These are phyloP conservation scores for Arthrobotrys musiformis DNA, from an alignment of 2,329 filamentous ascomycete genomes.

Conservation along the genomic window DNA sequence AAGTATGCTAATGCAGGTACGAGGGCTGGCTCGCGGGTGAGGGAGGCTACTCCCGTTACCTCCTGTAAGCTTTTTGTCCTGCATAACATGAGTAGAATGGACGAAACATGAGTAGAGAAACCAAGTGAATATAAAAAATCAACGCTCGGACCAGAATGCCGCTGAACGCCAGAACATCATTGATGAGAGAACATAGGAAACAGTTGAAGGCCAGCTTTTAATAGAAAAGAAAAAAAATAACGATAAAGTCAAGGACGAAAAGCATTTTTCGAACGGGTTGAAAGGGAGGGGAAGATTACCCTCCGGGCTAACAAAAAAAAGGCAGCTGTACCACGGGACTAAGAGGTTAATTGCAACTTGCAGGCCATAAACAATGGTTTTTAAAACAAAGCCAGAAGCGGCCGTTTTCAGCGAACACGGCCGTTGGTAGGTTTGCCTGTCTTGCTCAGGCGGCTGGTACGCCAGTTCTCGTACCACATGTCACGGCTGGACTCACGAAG, in stretches of 20 bases:
- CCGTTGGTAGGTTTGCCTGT: conserved; percentile 32
- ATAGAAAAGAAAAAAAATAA: conserved; percentile 4
- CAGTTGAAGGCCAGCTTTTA: conserved; percentile 47
- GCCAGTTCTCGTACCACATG: conserved; percentile 95
- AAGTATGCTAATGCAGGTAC: conserved; percentile 35
- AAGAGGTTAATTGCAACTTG: neutral
- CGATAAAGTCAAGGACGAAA: neutral
- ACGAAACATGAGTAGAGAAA: conserved; percentile 18
- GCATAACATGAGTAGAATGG: conserved; percentile 33
- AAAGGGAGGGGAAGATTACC: neutral
- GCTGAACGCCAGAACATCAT: conserved; percentile 48
- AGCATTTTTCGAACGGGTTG: conserved; percentile 2
- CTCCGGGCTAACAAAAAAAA: conserved; percentile 4
- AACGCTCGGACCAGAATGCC: conserved; percentile 56
- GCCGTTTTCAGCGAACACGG: conserved; percentile 8
- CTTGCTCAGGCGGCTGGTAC: conserved; percentile 65
- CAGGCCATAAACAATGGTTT: neutral
- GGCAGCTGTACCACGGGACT: neutral
- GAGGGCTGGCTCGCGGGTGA: conserved; percentile 29
- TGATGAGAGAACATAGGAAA: conserved; percentile 37
- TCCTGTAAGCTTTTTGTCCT: conserved; percentile 23
- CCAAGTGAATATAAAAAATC: conserved; percentile 27
- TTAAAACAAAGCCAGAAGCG: neutral
- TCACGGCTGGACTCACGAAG: conserved; percentile 89
- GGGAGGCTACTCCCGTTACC: conserved; percentile 24